Evolutionary conservation across 2,329 filamentous ascomycete genomes (phyloP), one percentile per base, ranked within the genome.

Genomic region (Monosporascus sp.): DNA sequence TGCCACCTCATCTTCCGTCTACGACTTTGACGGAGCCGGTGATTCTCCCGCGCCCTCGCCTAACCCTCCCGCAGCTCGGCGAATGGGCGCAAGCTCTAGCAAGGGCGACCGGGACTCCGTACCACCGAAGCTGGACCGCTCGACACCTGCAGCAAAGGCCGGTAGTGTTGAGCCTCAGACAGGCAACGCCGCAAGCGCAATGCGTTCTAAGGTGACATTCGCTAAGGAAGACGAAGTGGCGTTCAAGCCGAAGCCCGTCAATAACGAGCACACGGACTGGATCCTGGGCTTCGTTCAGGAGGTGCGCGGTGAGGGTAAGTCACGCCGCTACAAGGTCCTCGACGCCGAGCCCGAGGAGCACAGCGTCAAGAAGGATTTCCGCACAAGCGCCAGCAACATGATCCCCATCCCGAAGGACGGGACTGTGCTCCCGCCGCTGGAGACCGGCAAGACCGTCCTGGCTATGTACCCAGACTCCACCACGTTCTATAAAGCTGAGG

Each of bases 401-500:
- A 91, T 92, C 46, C 82, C 86, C 2, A 91, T 94, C 53, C 86
- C 89, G 2, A 77, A 81, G 58, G 64, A 76, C 59, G 66, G 75
- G 67, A 59, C 74, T 70, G 57, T 83, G 71, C 74, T 87, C 17
- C 72, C 79, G 4, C 77, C 87, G 41, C 80, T 87, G 54, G 82
- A 87, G 37, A 72, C 81, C 40, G 87, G 88, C 45, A 89, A 87
- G 66, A 82, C 84, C 46, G 89, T 93, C 8, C 75, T 93, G 53
- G 90, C 90, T 0, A 75, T 91, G 54, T 94, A 94, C 64, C 90
- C 90, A 0, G 86, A 91, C 62, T 93, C 90, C 1, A 92, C 90
- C 1, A 92, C 88, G 0, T 93, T 94, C 63, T 94, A 94, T 69
- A 86, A 88, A 66, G 90, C 90, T 1, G 88, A 91, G 61, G 89